Percentiles rank a stretch among this genome's conserved stretches.
These are phyloP conservation scores for Mortierella antarctica DNA, from an alignment of 192 early-diverging fungal genomes.

Conservation along the genomic window DNA sequence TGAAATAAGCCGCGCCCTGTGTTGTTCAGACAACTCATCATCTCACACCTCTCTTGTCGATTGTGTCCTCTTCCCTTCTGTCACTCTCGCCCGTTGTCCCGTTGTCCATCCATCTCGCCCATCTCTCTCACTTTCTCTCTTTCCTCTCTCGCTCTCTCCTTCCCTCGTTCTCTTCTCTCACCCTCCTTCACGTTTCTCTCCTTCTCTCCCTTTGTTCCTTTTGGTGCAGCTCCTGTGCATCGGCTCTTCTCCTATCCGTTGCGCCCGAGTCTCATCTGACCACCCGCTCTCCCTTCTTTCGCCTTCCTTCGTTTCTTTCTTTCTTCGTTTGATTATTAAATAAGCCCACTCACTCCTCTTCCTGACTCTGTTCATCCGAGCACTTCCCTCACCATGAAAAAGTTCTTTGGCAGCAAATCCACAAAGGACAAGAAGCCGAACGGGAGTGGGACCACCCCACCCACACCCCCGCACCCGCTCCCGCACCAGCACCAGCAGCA, in stretches of 20 bases:
- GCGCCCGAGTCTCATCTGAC: background rate
- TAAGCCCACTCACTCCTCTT: background rate
- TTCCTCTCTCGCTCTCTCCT: background rate
- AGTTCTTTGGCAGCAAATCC: conserved; percentile 42
- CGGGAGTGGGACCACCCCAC: conserved; percentile 13
- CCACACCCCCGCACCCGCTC: conserved; percentile 1
- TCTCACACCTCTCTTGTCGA: background rate
- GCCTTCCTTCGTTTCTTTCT: background rate
- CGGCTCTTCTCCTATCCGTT: too few relatives aligned
- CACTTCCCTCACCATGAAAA: conserved; percentile 26
- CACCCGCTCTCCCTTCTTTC: background rate
- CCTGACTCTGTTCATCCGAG: background rate
- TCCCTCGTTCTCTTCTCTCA: background rate
- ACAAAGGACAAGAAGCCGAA: conserved; percentile 50
- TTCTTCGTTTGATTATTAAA: background rate
- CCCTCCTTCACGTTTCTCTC: background rate
- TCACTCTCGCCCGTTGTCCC: background rate
- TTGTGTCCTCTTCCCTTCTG: background rate
- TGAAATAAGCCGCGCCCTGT: too few relatives aligned
- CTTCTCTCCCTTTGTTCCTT: background rate
- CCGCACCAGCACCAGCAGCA: conserved; percentile 7
- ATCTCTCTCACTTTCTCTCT: background rate
- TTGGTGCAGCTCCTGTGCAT: too few relatives aligned
- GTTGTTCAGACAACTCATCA: background rate
- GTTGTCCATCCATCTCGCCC: background rate